Evolutionary conservation across 306 rosid species (phyloP), one percentile per base, ranked within the genome.

Genomic region (Elaeagnus macrophylla): DNA sequence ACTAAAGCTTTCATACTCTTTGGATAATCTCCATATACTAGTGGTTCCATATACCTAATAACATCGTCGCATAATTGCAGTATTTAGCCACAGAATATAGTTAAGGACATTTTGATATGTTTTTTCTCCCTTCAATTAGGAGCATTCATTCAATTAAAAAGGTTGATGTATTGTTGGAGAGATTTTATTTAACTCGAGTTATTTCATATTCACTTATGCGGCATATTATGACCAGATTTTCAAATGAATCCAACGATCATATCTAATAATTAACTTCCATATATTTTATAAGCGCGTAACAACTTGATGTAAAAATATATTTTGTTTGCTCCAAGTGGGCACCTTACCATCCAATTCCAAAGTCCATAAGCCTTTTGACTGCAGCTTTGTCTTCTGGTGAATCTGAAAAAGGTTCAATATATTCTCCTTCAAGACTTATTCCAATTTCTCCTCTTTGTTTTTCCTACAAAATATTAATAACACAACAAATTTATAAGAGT

Each of bases 401-500:
- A 19, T 18, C 41, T 6, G 69, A 51, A 15, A 14, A 57, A 8
- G 84, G 84, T 25, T 56, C 17, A 14, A 52, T 64, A 59, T 55
- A 46, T 45, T 56, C 54, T 8, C 64, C 50, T 20, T 44, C 61
- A 5, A 64, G 32, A 19, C 43, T 68, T 3, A 79, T 5, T 54
- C 84, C 84, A 12, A 74, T 57, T 66, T 79, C 65, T 43, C 84
- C 78, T 6, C 68, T 53, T 71, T 79, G 80, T 38, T 25, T 39
- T 47, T 46, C 72, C 80, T 77, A 37, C 18, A 51, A 11, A 7
- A 32, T 0, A 15, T 14, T 7, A 42, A 62, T 62, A 9, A n/a
- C n/a, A n/a, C n/a, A n/a, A n/a, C 35, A 11, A 20, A 45, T 35
- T 12, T 7, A 14, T 10, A 10, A 7, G 13, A 10, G 5, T 43